Evolutionary conservation across 2,329 filamentous ascomycete genomes (phyloP).

Genomic region (Alternaria solani): DNA sequence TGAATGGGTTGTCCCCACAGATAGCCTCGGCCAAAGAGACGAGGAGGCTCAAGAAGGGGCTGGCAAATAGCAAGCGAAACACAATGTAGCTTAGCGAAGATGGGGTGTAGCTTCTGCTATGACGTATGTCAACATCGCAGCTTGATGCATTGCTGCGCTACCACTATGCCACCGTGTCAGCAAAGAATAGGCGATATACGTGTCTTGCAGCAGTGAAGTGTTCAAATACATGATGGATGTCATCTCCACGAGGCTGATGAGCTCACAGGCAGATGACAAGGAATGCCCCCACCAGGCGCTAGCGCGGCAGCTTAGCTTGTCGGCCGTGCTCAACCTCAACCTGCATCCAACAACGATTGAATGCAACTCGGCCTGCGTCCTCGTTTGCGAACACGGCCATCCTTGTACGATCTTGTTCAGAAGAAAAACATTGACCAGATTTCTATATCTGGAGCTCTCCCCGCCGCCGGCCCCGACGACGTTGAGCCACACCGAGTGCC

Average conservation of each 20-base stretch:
- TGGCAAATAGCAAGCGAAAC: slow-evolving; percentile 2
- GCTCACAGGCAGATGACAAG: slow-evolving; percentile 21
- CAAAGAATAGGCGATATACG: neutral
- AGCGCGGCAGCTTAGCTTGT: slow-evolving; percentile 21
- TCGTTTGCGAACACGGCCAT: slow-evolving; percentile 66
- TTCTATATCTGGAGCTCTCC: slow-evolving; percentile 46
- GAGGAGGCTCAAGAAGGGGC: neutral
- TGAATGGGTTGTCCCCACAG: neutral
- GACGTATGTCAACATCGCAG: slow-evolving; percentile 21
- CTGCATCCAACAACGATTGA: slow-evolving; percentile 44
- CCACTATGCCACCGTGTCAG: neutral
- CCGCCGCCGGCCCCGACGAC: slow-evolving; percentile 35
- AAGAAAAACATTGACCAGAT: slow-evolving; percentile 58
- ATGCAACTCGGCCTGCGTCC: slow-evolving; percentile 66
- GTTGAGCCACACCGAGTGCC: slow-evolving; percentile 42
- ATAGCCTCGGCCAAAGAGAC: neutral
- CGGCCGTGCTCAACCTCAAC: slow-evolving; percentile 26
- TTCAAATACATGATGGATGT: neutral
- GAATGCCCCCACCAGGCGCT: slow-evolving; percentile 22
- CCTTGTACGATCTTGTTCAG: slow-evolving; percentile 68
- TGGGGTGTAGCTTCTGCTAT: slow-evolving; percentile 16
- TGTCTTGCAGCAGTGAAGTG: neutral
- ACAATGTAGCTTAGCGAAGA: slow-evolving; percentile 6
- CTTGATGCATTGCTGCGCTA: neutral
- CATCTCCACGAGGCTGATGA: neutral